phyloP scores from a whole-genome alignment of 202 grass and related monocot genomes.

The Panicum virgatum region DNA sequence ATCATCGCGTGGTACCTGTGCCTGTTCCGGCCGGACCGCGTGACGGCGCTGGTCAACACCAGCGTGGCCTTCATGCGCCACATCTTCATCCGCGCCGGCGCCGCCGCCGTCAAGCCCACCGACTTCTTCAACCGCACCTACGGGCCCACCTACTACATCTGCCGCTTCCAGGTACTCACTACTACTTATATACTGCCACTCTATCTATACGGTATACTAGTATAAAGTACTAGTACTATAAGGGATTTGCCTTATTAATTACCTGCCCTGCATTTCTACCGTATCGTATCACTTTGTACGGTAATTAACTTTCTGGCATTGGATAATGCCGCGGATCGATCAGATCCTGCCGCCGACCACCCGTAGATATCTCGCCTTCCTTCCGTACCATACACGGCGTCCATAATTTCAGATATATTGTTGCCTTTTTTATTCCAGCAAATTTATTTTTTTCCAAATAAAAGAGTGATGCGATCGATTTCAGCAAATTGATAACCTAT shows the following conservation, averaged over 20 bases:
- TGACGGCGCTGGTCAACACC: conserved; percentile 70
- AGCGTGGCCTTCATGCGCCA: conserved; percentile 64
- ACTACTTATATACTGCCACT: no score
- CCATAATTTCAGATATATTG: not conserved
- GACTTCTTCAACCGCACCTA: conserved; percentile 45
- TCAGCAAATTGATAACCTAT: no score
- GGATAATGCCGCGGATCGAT: no score
- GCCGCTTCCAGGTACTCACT: conserved; percentile 67
- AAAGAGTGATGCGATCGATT: not conserved
- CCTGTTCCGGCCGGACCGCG: conserved; percentile 65
- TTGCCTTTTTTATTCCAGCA: not conserved
- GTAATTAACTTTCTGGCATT: no score
- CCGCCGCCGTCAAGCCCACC: conserved; percentile 20
- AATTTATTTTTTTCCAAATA: not conserved
- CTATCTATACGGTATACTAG: no score
- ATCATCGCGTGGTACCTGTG: conserved; percentile 61
- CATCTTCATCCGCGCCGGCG: conserved; percentile 34
- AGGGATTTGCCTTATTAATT: not conserved
- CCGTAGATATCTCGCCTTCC: no score
- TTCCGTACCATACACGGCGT: no score
- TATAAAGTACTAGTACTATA: no score
- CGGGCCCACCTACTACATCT: conserved; percentile 70
- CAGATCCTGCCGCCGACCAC: no score
- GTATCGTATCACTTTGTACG: no score
- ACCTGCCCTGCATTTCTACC: not conserved